These are phyloP conservation scores for Ramaria sp. DNA, from an alignment of 768 basidiomycete species.

Conservation along the genomic window DNA sequence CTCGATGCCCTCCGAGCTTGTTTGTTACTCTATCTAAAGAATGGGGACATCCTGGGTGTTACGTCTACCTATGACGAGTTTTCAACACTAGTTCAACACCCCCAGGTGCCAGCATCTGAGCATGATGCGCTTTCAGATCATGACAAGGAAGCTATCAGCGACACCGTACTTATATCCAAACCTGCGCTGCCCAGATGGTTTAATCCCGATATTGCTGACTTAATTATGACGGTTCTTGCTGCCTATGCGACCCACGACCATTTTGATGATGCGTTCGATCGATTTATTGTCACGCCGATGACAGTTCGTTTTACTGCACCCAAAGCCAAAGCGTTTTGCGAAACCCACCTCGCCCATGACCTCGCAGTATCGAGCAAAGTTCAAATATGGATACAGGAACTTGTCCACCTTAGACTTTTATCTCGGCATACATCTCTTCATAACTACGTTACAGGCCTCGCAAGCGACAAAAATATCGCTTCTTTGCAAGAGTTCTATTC, in stretches of 20 bases:
- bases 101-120: not conserved
- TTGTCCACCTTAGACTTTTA: slow-evolving; percentile 43
- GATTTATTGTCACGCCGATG: slow-evolving; percentile 25
- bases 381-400: slow-evolving; percentile 32
- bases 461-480: slow-evolving; percentile 16
- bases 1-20: slow-evolving; percentile 38
- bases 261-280: slow-evolving; percentile 45
- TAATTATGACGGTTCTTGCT: slow-evolving; percentile 44
- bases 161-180: not conserved
- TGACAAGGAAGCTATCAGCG: not conserved
- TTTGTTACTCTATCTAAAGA: slow-evolving; percentile 36
- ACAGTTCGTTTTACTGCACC: slow-evolving; percentile 26
- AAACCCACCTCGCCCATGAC: slow-evolving; percentile 22
- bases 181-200: slow-evolving; percentile 3
- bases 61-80: slow-evolving; percentile 36
- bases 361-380: slow-evolving; percentile 31
- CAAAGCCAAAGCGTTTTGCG: slow-evolving; percentile 30
- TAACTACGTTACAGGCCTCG: slow-evolving; percentile 38
- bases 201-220: not conserved
- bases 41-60: slow-evolving; percentile 30
- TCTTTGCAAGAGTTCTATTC: slow-evolving; percentile 34
- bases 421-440: slow-evolving; percentile 38
- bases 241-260: slow-evolving; percentile 50
- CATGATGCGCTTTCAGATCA: not conserved
- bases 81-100: slow-evolving; percentile 9